Percentiles rank a stretch among this genome's conserved stretches.
phyloP scores from a whole-genome alignment of 768 basidiomycete species.

The Podaxis sp. region DNA sequence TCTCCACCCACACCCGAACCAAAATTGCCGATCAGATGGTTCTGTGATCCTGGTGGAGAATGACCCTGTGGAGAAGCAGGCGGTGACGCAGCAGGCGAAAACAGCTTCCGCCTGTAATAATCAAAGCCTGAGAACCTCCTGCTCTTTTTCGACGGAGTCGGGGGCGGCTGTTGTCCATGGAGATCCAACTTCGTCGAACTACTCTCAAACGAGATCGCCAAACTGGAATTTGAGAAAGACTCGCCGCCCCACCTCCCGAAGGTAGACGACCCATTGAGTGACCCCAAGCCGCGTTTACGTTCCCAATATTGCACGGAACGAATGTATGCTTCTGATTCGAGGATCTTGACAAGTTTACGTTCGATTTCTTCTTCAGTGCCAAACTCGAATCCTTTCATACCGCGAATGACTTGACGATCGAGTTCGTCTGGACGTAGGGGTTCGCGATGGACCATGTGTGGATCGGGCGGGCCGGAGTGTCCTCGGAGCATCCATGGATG shows the following conservation, averaged over 20 bases:
- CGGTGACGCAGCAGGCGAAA: conserved; percentile 58
- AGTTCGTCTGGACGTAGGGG: conserved; percentile 89
- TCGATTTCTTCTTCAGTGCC: conserved; percentile 88
- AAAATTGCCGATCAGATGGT: conserved; percentile 49
- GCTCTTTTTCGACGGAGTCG: conserved; percentile 57
- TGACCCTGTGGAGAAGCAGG: conserved; percentile 41
- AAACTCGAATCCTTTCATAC: conserved; percentile 97
- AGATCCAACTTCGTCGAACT: conserved; percentile 40
- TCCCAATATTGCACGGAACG: conserved; percentile 81
- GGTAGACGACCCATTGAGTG: conserved; percentile 32
- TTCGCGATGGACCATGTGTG: conserved; percentile 86
- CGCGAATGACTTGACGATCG: conserved; percentile 80
- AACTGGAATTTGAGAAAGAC: conserved; percentile 65
- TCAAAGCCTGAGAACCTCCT: conserved; percentile 96
- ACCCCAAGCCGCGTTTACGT: conserved; percentile 49
- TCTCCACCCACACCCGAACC: conserved; percentile 31
- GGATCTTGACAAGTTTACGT: conserved; percentile 63
- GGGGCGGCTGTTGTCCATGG: conserved; percentile 22
- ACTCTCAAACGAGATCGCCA: conserved; percentile 65
- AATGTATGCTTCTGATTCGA: conserved; percentile 76
- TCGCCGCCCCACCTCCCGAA: conserved; percentile 40
- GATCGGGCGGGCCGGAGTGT: conserved; percentile 74
- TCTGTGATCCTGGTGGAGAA: conserved; percentile 62
- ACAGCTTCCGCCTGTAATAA: conserved; percentile 89
- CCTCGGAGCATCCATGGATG: conserved; percentile 95